Conservation (phyloP, 495 filamentous ascomycete genomes). For the Xylaria cubensis region DNA sequence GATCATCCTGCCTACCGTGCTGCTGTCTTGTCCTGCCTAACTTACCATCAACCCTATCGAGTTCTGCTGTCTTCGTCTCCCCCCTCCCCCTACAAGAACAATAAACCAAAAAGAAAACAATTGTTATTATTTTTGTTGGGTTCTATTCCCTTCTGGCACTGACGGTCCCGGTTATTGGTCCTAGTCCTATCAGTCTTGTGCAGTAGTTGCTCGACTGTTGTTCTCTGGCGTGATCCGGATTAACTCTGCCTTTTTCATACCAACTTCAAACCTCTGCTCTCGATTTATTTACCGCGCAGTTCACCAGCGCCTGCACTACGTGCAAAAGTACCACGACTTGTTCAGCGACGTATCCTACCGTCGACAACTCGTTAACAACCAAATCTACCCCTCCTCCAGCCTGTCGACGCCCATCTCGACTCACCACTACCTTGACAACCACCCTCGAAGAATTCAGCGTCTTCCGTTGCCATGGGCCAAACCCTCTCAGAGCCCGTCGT, state of each 20-base stretch:
- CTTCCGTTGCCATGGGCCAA: constrained; percentile 80
- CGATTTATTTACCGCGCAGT: constrained; percentile 15
- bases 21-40: constrained; percentile 14
- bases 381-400: constrained; percentile 22
- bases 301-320: neutral
- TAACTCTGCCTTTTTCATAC: neutral
- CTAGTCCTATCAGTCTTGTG: constrained; percentile 17
- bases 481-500: constrained; percentile 98
- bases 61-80: constrained; percentile 11
- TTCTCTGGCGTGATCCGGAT: constrained; percentile 22
- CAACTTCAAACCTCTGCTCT: constrained; percentile 7
- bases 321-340: constrained; percentile 9
- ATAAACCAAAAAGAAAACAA: neutral
- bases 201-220: constrained; percentile 25
- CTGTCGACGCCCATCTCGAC: constrained; percentile 25
- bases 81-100: neutral
- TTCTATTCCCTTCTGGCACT: constrained; percentile 21
- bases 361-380: constrained; percentile 10
- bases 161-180: constrained; percentile 8
- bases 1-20: constrained; percentile 22
- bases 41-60: constrained; percentile 23
- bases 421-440: constrained; percentile 1
- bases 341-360: neutral
- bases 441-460: constrained; percentile 7
- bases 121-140: constrained; percentile 23